phyloP scores from a whole-genome alignment of 305 asterid genomes.

The Fraxinus greggii region DNA sequence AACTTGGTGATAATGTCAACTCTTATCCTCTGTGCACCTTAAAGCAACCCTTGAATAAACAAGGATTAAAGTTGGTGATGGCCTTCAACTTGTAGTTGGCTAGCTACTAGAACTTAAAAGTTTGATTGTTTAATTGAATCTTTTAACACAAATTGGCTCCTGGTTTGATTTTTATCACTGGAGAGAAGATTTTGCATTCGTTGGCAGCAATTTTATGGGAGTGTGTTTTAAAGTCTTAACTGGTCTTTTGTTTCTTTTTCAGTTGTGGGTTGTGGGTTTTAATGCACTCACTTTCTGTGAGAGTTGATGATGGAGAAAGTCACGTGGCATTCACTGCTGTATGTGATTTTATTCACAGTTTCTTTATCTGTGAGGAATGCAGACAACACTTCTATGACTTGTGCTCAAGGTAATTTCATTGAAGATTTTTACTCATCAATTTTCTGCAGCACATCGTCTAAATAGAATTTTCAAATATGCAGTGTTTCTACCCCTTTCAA shows the following conservation, averaged over 20 bases:
- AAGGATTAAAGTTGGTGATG: slow-evolving; percentile 14
- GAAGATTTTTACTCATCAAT: slow-evolving; percentile 5
- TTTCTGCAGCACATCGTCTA: slow-evolving; percentile 12
- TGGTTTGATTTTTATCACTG: not conserved
- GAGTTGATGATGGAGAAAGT: slow-evolving; percentile 77
- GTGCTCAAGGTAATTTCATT: slow-evolving; percentile 66
- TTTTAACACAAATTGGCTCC: not conserved
- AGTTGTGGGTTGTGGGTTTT: slow-evolving; percentile 91
- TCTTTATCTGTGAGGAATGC: slow-evolving; percentile 82
- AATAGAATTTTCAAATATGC: slow-evolving; percentile 24
- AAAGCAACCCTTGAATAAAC: not conserved
- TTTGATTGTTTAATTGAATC: not conserved
- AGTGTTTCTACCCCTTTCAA: slow-evolving; percentile 73
- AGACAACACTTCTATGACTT: slow-evolving; percentile 69
- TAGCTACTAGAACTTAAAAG: not conserved
- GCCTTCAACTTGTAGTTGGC: slow-evolving; percentile 10
- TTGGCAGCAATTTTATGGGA: not conserved
- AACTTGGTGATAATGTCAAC: not conserved
- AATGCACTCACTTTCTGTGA: slow-evolving; percentile 75
- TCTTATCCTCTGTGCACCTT: not conserved
- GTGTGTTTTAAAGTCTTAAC: slow-evolving; percentile 2
- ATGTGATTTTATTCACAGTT: slow-evolving; percentile 67
- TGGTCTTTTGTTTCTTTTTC: slow-evolving; percentile 33
- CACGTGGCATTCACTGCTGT: slow-evolving; percentile 60
- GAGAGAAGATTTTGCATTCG: not conserved